Base-by-base conservation (phyloP, 164 flowering plant species). In the Stephania yunnanensis region DNA sequence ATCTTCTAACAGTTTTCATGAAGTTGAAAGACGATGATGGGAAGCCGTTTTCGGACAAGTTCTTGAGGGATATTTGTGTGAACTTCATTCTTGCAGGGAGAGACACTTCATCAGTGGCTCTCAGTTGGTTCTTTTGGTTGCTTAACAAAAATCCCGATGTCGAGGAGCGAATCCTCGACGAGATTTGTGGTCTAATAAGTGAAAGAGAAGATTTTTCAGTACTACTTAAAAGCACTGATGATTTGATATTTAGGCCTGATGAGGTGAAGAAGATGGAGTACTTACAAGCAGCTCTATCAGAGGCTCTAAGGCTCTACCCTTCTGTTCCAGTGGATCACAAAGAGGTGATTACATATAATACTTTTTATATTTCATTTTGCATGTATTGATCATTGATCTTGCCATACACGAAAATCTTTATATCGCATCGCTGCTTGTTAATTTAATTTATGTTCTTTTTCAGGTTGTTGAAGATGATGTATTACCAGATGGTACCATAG, bases 111-210 rank as follows among this genome's bases (percentile, higher is more conserved):
- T 92, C 97, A 1, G 97, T 93, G 19, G 99, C 98, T 15, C 64
- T 95, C 63, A 84, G 89, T 75, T 95, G 99, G 99, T 93, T 95
- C 71, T 95, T 95, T 85, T 93, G 96, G 98, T 78, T 93, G 78
- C 78, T 95, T 67, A 78, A 83, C 50, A 70, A 64, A 74, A 83
- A 91, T 69, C 92, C 95, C 10, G 81, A 29, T 5, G 96, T 87
- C 3, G 98, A 95, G 73, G 87, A 89, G 65, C 83, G 63, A 46
- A 89, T 95, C 65, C 66, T 91, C 9, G 83, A 20, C 0, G 98
- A 95, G 81, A 78, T 92, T 1, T 74, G 85, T 64, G 71, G 81
- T 36, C 85, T 92, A 7, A 48, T 86, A 6, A 75, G 75, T 0
- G 79, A 84, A 63, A 87, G 93, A 73, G 79, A 45, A 15, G 81